Base-by-base conservation (phyloP, 169 alveolate genomes). In the Cryptosporidium xiaoi region DNA sequence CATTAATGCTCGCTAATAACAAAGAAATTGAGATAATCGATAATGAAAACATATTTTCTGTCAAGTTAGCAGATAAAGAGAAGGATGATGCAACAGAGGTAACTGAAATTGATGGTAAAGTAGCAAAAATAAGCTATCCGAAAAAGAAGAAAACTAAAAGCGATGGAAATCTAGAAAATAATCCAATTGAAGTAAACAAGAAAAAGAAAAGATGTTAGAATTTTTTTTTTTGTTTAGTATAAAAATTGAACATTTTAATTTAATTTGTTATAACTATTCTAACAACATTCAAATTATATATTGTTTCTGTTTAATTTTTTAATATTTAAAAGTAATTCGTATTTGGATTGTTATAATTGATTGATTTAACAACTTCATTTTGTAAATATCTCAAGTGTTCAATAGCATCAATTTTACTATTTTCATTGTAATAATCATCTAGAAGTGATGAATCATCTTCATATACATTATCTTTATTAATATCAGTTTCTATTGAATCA, bases 1-100 rank as follows among this genome's bases (percentile, higher is more conserved):
- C 87, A 10, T 48, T 77, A 48, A 77, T 77, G 87, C 64, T 77
- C 16, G 58, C 87, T 20, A 77, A 77, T 31, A 77, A 60, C 46
- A 58, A 62, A 8, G 87, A 77, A 18, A 60, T 77, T 13, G 87
- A 77, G 24, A 77, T 77, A 58, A 51, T 62, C 20, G 55, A 69
- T 18, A 36, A 53, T 51, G 58, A 46, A 18, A 29, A 24, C 15
- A n/a, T 16, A 15, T 77, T 77, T 27, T 40, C 64, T 0, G 51
- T 77, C 2, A 55, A 15, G 62, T 62, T 77, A 13, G 12, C 53
- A 10, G 51, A 31, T 20, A 50, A 53, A 12, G 20, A 48, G 10
- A 50, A 58, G 16, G 36, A 77, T 31, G 48, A 24, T 24, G 34
- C 29, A 10, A 3, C 18, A 10, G 48, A 40, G 10, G 10, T 67